A percentile compares a stretch with the other conserved stretches of the same genome.
Evolutionary conservation across 495 filamentous ascomycete genomes (phyloP).

Genomic region (Hyphodiscus hymeniophilus): DNA sequence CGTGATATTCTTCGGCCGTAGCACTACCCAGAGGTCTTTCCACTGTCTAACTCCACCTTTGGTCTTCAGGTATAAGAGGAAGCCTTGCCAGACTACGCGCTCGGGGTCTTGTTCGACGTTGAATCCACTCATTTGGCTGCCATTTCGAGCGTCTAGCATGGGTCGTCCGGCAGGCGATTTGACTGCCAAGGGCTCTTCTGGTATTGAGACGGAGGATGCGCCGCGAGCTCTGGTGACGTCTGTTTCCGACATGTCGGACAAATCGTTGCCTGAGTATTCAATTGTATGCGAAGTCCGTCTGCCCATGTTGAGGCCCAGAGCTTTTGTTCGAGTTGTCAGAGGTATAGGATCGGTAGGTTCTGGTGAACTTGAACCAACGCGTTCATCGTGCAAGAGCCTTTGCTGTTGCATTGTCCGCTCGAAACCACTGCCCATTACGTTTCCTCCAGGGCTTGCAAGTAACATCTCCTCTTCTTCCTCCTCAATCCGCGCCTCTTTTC

Average conservation of each 20-base stretch:
- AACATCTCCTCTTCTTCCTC: conserved; percentile 80
- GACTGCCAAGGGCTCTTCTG: conserved; percentile 26
- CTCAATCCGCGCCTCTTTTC: conserved; percentile 68
- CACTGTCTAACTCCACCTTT: conserved; percentile 86
- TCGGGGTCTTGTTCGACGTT: conserved; percentile 50
- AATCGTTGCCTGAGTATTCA: conserved; percentile 83
- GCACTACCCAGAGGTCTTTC: conserved; percentile 89
- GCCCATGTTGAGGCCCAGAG: conserved; percentile 4
- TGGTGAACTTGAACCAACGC: conserved; percentile 54
- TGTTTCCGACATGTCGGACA: conserved; percentile 84
- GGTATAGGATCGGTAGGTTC: conserved; percentile 43
- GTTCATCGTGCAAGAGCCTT: conserved; percentile 28
- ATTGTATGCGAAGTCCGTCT: conserved; percentile 28
- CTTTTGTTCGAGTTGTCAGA: conserved; percentile 29
- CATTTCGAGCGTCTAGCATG: conserved; percentile 37
- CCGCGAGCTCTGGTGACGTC: conserved; percentile 34
- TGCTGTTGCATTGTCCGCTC: conserved; percentile 17
- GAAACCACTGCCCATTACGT: conserved; percentile 13
- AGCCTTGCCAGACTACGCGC: conserved; percentile 85
- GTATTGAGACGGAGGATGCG: conserved; percentile 32
- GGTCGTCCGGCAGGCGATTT: conserved; percentile 20
- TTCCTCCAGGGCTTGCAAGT: conserved; percentile 46
- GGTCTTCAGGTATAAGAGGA: conserved; percentile 75
- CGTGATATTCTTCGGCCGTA: conserved; percentile 78
- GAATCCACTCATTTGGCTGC: conserved; percentile 46